Evolutionary conservation across 2,329 filamentous ascomycete genomes (phyloP).

Genomic region (Phialocephala sp.): DNA sequence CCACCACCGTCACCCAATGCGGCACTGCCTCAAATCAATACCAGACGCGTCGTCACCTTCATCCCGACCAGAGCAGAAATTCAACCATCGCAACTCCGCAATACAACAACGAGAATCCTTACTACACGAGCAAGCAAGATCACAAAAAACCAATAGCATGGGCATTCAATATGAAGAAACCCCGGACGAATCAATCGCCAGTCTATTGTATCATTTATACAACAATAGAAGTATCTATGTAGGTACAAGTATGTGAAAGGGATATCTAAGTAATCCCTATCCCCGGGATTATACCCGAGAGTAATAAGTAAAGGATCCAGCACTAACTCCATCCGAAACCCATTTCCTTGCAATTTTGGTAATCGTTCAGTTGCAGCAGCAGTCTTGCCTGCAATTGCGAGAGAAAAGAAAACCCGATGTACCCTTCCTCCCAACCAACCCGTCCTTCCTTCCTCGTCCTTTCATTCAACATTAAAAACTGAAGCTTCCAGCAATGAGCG

Average conservation of each 20-base stretch:
- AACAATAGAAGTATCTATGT: slow-evolving; percentile 15
- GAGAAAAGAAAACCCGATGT: neutral
- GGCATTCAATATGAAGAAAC: neutral
- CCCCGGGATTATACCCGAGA: neutral
- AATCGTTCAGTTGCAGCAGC: neutral
- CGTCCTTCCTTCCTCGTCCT: slow-evolving; percentile 1
- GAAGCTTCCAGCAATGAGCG: neutral
- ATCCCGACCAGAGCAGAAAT: no score
- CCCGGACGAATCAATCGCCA: slow-evolving; percentile 26
- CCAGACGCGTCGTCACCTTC: no score
- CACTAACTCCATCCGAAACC: slow-evolving; percentile 9
- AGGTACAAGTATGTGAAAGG: neutral
- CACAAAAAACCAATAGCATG: neutral
- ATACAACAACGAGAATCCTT: no score
- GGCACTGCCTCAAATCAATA: no score
- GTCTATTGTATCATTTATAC: slow-evolving; percentile 13
- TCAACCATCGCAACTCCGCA: no score
- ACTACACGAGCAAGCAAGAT: slow-evolving; percentile 6
- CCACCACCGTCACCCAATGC: no score
- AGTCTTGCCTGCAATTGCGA: neutral
- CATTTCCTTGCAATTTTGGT: slow-evolving; percentile 6
- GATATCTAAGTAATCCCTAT: slow-evolving; percentile 4
- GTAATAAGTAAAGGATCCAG: neutral
- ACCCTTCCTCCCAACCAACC: neutral
- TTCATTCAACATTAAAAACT: neutral